Base-by-base conservation (phyloP, 805 yeast species). In the Ogataea trehalophila region DNA sequence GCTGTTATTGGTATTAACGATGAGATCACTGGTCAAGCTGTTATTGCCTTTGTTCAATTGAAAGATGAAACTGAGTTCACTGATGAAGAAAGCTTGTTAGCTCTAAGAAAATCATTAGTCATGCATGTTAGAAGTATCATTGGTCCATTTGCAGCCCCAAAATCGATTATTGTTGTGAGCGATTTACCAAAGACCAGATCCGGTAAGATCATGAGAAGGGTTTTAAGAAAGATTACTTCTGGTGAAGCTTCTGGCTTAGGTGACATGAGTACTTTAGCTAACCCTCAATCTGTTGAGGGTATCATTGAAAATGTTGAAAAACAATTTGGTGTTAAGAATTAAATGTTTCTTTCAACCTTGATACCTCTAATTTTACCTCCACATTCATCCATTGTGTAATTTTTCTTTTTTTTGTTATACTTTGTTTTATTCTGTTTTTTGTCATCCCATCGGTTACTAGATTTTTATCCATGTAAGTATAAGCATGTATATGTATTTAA, bases 131-230 rank as follows among this genome's bases (percentile, higher is more conserved):
- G 99, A 69, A 85, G 87, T 67, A 89, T 85, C 62, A 90, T 90
- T 67, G 96, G 96, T 40, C 89, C 89, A 42, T 89, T 89, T 70
- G 99, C 99, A 18, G 95, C 98, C 48, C 99, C 99, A 63, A 91
- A 91, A 70, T 74, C 83, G 43, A 72, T 72, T 49, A 83, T 91
- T 49, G 72, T 91, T 50, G 95, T 92, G 47, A 84, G 81, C 51
- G 98, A 94, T 65, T 80, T 94, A 68, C 99, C 99, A 71, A 94
- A 92, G 80, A 94, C 99, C 22, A 83, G 99, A 74, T 89, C 97
- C 11, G 99, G 99, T 59, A 94, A 94, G 78, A 92, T 94, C 65
- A 92, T 94, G 96, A 87, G 99, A 77, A 87, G 99, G 75, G 86
- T 94, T 53, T 78, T 94, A 70, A 85, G 99, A 73, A 94, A 94